Evolutionary conservation across 495 filamentous ascomycete species (phyloP).

Genomic region (Tuber brumale): DNA sequence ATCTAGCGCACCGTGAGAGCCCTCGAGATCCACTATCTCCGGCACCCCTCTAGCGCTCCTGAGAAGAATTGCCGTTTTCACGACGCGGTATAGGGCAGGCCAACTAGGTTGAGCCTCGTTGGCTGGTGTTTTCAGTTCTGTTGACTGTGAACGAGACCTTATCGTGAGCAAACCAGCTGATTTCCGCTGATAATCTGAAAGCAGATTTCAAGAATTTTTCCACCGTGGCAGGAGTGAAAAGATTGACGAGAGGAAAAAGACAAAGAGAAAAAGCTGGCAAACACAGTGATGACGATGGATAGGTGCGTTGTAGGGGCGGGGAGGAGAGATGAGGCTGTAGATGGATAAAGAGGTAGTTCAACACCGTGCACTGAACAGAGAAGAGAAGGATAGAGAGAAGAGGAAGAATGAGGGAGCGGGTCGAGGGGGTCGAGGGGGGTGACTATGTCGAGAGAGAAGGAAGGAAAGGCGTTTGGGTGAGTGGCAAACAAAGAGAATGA

Average conservation of each 20-base stretch:
- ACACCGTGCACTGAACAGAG: neutral
- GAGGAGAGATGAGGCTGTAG: neutral
- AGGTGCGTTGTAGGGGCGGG: neutral
- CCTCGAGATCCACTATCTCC: neutral
- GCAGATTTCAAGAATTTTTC: neutral
- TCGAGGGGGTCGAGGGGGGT: too few relatives aligned
- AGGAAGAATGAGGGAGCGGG: neutral
- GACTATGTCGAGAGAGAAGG: neutral
- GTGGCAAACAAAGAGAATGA: conserved; percentile 40
- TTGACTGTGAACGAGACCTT: too few relatives aligned
- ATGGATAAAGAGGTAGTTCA: neutral
- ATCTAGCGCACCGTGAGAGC: too few relatives aligned
- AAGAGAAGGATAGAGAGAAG: neutral
- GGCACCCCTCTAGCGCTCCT: neutral
- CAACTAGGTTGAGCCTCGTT: too few relatives aligned
- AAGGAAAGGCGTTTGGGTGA: neutral
- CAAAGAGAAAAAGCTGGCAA: neutral
- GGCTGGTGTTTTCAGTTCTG: too few relatives aligned
- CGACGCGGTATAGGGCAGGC: too few relatives aligned
- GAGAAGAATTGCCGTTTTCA: neutral
- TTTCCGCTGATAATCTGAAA: neutral
- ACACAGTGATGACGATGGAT: neutral
- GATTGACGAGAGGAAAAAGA: neutral
- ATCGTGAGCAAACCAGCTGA: too few relatives aligned
- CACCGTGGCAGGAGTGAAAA: neutral